These are phyloP conservation scores for Amphirosellinia nigrospora DNA, from an alignment of 495 filamentous ascomycete genomes.

Conservation along the genomic window DNA sequence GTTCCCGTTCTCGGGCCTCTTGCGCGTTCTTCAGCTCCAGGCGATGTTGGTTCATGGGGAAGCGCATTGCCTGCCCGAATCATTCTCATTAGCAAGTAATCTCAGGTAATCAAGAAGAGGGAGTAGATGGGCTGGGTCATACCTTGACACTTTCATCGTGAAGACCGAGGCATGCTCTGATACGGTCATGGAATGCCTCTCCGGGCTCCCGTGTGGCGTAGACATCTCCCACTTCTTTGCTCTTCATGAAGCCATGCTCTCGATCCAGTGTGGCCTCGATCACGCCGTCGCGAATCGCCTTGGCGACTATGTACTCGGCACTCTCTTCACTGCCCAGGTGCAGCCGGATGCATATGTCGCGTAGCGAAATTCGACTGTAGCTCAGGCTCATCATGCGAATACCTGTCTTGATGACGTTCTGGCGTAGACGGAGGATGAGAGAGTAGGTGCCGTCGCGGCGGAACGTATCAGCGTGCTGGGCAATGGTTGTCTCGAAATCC, in stretches of 20 bases:
- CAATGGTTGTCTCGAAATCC: constrained; percentile 84
- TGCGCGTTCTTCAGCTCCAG: constrained; percentile 97
- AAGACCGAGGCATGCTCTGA: constrained; percentile 84
- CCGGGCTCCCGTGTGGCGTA: constrained; percentile 95
- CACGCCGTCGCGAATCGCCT: constrained; percentile 96
- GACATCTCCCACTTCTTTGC: constrained; percentile 91
- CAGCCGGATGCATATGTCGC: constrained; percentile 95
- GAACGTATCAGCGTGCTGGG: constrained; percentile 81
- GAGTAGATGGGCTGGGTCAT: constrained; percentile 38
- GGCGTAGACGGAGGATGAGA: constrained; percentile 87
- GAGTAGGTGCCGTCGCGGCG: constrained; percentile 94
- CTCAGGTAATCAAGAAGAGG: background rate
- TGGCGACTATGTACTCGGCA: constrained; percentile 98
- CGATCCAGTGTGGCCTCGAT: constrained; percentile 96
- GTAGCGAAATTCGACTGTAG: constrained; percentile 95
- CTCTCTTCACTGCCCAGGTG: constrained; percentile 93
- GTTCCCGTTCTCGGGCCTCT: constrained; percentile 92
- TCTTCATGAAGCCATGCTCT: constrained; percentile 97
- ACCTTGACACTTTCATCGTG: constrained; percentile 99
- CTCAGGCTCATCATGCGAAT: constrained; percentile 99
- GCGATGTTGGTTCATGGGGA: constrained; percentile 99
- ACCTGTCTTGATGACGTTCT: constrained; percentile 99
- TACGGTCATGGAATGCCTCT: constrained; percentile 96
- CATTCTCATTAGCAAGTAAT: constrained; percentile 28
- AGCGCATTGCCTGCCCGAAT: constrained; percentile 82